Conservation (phyloP, 2,329 filamentous ascomycete species). For the Fusarium agapanthi region DNA sequence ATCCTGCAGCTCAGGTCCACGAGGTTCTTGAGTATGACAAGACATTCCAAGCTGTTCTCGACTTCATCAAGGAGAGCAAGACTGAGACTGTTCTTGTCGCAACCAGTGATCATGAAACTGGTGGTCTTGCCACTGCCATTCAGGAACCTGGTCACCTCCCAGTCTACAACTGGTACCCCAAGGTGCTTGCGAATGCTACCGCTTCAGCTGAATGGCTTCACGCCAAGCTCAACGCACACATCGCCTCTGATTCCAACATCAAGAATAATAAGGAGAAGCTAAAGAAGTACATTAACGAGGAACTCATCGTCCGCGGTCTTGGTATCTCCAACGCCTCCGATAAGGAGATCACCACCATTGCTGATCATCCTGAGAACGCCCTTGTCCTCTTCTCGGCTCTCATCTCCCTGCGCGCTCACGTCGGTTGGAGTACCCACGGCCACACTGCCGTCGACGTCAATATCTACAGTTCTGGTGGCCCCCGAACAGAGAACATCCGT, state of each 20-base stretch:
- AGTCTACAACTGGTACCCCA: constrained; percentile 81
- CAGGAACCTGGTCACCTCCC: constrained; percentile 65
- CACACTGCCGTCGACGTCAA: constrained; percentile 96
- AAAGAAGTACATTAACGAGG: constrained; percentile 71
- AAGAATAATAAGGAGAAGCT: constrained; percentile 52
- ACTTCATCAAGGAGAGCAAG: constrained; percentile 80
- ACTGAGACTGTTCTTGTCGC: constrained; percentile 83
- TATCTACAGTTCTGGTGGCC: constrained; percentile 83
- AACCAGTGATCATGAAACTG: constrained; percentile 97
- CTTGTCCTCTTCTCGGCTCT: constrained; percentile 78
- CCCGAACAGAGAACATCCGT: constrained; percentile 68
- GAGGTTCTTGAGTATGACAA: constrained; percentile 97
- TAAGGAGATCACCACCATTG: constrained; percentile 74
- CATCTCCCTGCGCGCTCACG: constrained; percentile 84
- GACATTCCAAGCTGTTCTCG: constrained; percentile 81
- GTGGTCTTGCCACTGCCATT: constrained; percentile 82
- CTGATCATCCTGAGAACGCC: constrained; percentile 64
- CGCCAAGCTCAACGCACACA: constrained; percentile 66
- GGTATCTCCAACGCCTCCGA: constrained; percentile 79
- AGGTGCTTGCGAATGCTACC: constrained; percentile 78
- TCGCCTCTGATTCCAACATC: constrained; percentile 52
- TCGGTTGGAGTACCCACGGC: constrained; percentile 94
- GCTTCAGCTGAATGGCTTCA: constrained; percentile 79
- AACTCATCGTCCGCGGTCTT: constrained; percentile 74
- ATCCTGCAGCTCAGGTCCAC: constrained; percentile 83